Evolutionary conservation across 2,329 filamentous ascomycete genomes (phyloP), one percentile per base, ranked within the genome.

Genomic region (Colletotrichum agaves): DNA sequence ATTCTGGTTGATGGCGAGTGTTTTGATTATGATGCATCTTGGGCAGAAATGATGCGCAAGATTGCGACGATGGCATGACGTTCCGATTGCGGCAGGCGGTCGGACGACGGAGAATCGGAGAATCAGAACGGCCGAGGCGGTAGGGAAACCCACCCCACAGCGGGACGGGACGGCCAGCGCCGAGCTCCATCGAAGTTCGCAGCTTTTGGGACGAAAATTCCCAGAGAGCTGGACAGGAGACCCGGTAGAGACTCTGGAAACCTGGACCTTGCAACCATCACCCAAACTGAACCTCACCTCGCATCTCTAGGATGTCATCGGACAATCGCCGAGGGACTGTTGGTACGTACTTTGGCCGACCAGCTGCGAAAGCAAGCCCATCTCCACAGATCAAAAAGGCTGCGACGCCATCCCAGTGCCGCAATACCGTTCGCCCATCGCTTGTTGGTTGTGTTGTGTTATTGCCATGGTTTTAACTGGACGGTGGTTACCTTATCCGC

Each of bases 81-180:
- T 68, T 53, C 65, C 49, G 1, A 3, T 55, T 60, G 21, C 13
- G 65, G 65, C 27, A 68, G 65, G 65, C 65, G 65, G 65, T 68
- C 65, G 33, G n/a, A 4, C 0, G 1, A n/a, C 10, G 47, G n/a
- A 19, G 39, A 11, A 0, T 3, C 61, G 65, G 61, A 68, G n/a
- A 37, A 67, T 64, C n/a, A 21, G 0, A 11, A 1, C 1, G 1
- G 6, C 65, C 65, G 65, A n/a, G 2, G 7, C 5, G 0, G 2
- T 7, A 6, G 23, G 5, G 27, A 7, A 27, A n/a, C 27, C 27
- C 27, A 7, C 53, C 17, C 65, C 65, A 68, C 61, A 65, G 65
- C 65, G 65, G 65, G 61, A 68, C 65, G 65, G 65, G 61, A 65
- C 65, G 65, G 65, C 52, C 65, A 68, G 65, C 53, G 61, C 65